Base-by-base conservation (phyloP, 306 rosid genomes). In the Leucaena leucocephala region DNA sequence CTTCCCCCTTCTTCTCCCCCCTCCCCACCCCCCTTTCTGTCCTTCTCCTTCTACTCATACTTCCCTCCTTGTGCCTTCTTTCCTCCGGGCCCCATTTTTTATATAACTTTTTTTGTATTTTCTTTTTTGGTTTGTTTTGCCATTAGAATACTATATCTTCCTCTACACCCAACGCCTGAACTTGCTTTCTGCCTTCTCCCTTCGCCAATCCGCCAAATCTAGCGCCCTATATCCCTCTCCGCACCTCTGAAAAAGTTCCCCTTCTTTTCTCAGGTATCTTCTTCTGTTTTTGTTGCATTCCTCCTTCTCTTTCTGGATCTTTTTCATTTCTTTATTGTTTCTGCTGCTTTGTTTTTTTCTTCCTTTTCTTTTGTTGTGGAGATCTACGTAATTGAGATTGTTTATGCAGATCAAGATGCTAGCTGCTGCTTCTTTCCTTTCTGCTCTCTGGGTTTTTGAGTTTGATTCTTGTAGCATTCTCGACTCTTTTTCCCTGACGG, bases 201-300 rank as follows among this genome's bases (percentile, higher is more conserved):
- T 73, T 50, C 35, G 72, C 81, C 45, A 80, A 65, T 86, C 89
- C 80, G 48, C 82, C 89, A 85, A 89, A 88, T 88, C 89, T 72
- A 83, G 81, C 77, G 19, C 16, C 82, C 81, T 68, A 71, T 21
- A 83, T 79, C 42, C 72, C 13, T 54, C 68, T 64, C 65, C 70
- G 33, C 72, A 27, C 38, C 77, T 66, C 80, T 10, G 73, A 59
- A 44, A 68, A 76, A 57, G 36, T 48, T 22, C 22, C 27, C 27
- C 15, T 3, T n/a, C 46, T 42, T 67, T 68, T 68, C 65, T 38
- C 71, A 68, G 91, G 89, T 85, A 88, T 66, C 74, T 35, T 27
- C 27, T 27, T 35, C 7, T 81, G 59, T 75, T 78, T 70, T 33
- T 34, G 36, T 84, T 80, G 34, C 80, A 48, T 83, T 80, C 52